Base-by-base conservation (phyloP, 768 basidiomycete species). In the Xerocomellus chrysenteron region DNA sequence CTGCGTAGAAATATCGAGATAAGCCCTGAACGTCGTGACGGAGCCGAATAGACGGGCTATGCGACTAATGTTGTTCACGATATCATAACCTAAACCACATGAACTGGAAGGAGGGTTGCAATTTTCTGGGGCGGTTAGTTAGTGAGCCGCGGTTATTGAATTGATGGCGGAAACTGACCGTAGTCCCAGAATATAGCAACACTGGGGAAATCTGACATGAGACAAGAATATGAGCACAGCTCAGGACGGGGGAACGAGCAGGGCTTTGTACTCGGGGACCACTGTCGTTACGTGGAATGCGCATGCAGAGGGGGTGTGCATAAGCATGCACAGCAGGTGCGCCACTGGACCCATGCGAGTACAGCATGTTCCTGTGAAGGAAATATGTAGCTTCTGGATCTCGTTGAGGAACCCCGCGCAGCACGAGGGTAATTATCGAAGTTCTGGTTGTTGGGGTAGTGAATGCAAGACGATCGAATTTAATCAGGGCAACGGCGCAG, bases 1-100 rank as follows among this genome's bases (percentile, higher is more conserved):
- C 60, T 72, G 71, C 2, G 78, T 74, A 11, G 81, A 73, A 19
- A 79, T 56, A 58, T 83, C 78, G 39, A 81, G 66, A 65, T 85
- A 85, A 8, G 81, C 82, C 60, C 78, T 82, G 71, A 85, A 83
- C 0, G 74, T 65, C 7, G 73, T 78, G 4, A 82, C 71, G 52
- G 68, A 73, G 40, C 83, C 83, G 61, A 76, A 81, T 5, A 71
- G 52, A 47, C 78, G 76, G 3, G 80, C 78, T n/a, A 82, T 59
- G 19, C 69, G 67, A 26, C 76, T 71, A 7, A 84, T 76, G 44
- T 73, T 76, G 56, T 78, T 72, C 4, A 76, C 76, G 19, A 81
- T 68, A 17, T 72, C 68, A 58, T 75, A 77, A 12, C 79, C 77
- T 5, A 80, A 72, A 35, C 70, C 69, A 14, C 19, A 47, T 12